Percentiles rank a stretch among this genome's conserved stretches.
Evolutionary conservation across 2,329 filamentous ascomycete species (phyloP).

Genomic region (Paecilomyces sp.): DNA sequence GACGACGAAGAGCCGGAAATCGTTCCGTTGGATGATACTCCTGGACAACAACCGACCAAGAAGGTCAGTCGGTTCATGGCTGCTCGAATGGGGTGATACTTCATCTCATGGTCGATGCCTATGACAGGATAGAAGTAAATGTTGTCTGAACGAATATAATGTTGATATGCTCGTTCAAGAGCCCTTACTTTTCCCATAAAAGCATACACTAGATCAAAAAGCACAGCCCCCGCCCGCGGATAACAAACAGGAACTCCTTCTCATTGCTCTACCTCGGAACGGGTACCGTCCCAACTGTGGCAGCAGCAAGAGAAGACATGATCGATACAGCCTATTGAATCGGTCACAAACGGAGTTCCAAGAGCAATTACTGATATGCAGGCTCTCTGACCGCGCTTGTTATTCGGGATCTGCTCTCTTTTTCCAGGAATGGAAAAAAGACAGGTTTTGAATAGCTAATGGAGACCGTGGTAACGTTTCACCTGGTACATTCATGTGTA

Average conservation of each 20-base stretch:
- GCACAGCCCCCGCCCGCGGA: background rate
- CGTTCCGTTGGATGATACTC: conserved; percentile 60
- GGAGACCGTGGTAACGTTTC: background rate
- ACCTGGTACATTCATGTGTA: background rate
- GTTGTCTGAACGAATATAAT: background rate
- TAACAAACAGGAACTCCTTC: background rate
- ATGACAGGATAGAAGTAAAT: background rate
- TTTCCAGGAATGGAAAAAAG: background rate
- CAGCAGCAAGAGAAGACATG: background rate
- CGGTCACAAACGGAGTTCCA: conserved; percentile 7
- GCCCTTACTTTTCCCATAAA: background rate
- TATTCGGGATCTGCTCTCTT: background rate
- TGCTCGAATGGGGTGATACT: conserved; percentile 31
- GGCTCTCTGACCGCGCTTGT: conserved; percentile 9
- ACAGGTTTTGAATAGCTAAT: background rate
- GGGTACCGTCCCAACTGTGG: background rate
- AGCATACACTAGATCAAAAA: background rate
- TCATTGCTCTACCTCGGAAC: background rate
- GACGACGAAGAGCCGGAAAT: conserved; percentile 61
- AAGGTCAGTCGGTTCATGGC: conserved; percentile 43
- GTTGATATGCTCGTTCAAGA: background rate
- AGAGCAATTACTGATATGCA: conserved; percentile 6
- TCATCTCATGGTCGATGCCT: background rate
- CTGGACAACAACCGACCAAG: conserved; percentile 41
- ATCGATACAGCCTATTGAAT: conserved; percentile 1